phyloP scores from a whole-genome alignment of 352 stramenopile genomes.

The Vaucheria bursata region DNA sequence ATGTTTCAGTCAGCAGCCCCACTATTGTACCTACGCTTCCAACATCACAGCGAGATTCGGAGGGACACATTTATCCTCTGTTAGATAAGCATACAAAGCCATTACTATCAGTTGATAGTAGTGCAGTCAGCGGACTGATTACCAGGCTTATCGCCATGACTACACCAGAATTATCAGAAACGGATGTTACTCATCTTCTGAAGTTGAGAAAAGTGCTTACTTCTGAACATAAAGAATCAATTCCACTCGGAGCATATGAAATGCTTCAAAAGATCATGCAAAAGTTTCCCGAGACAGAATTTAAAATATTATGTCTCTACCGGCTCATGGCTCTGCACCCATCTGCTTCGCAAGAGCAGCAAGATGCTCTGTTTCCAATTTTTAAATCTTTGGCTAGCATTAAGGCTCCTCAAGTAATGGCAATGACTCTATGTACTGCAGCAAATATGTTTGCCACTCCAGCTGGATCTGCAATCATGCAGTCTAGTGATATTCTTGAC shows the following conservation, averaged over 20 bases:
- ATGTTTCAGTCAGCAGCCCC: background rate
- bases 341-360: background rate
- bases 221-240: background rate
- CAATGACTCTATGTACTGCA: slow-evolving; percentile 29
- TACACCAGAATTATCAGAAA: background rate
- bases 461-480: slow-evolving; percentile 11
- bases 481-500: slow-evolving; percentile 11
- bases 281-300: background rate
- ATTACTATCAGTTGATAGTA: slow-evolving; percentile 26
- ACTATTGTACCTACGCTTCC: background rate
- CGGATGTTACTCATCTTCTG: background rate
- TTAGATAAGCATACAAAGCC: slow-evolving; percentile 38
- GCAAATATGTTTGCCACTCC: slow-evolving; percentile 32
- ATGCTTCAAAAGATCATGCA: background rate
- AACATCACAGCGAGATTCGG: background rate
- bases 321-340: background rate
- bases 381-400: background rate
- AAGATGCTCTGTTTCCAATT: background rate
- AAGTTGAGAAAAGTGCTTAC: background rate
- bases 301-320: background rate
- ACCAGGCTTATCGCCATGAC: too few species aligned
- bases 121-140: background rate
- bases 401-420: slow-evolving; percentile 8
- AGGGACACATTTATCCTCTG: slow-evolving; percentile 16
- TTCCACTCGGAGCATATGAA: background rate